These are phyloP conservation scores for Penicillium tannophilum DNA, from an alignment of 495 filamentous ascomycete genomes.

Conservation along the genomic window DNA sequence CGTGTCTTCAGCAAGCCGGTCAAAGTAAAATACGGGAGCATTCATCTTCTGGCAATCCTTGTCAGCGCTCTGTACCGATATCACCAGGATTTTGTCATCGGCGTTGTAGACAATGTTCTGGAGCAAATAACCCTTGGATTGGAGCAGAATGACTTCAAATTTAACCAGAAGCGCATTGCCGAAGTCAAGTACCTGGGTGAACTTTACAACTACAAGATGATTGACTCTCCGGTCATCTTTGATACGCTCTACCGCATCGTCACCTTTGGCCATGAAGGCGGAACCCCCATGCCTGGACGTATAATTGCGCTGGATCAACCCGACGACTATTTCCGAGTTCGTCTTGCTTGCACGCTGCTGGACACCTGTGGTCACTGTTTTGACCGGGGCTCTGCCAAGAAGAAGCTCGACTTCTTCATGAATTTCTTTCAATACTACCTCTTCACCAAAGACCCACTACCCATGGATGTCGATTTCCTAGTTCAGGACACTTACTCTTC, in stretches of 20 bases:
- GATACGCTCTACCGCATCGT: slow-evolving; percentile 93
- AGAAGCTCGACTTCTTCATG: slow-evolving; percentile 98
- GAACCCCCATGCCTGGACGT: slow-evolving; percentile 76
- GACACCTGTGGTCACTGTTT: slow-evolving; percentile 98
- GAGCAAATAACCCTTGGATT: slow-evolving; percentile 88
- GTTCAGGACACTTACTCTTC: slow-evolving; percentile 87
- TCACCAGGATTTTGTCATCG: slow-evolving; percentile 86
- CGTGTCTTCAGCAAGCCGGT: slow-evolving; percentile 94
- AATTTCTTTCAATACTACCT: slow-evolving; percentile 99
- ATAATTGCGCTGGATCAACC: slow-evolving; percentile 77
- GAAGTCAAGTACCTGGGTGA: slow-evolving; percentile 97
- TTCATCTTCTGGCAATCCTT: slow-evolving; percentile 93
- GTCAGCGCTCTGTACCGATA: slow-evolving; percentile 85
- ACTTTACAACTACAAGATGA: slow-evolving; percentile 96
- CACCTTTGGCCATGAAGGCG: slow-evolving; percentile 85
- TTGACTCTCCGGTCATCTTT: slow-evolving; percentile 94
- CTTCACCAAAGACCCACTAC: slow-evolving; percentile 85
- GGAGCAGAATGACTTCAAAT: slow-evolving; percentile 96
- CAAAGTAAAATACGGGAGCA: slow-evolving; percentile 96
- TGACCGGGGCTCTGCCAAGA: slow-evolving; percentile 87
- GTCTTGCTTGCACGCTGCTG: slow-evolving; percentile 82
- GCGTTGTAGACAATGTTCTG: slow-evolving; percentile 84
- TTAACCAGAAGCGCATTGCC: slow-evolving; percentile 92
- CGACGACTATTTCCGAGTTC: slow-evolving; percentile 95
- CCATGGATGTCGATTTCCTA: slow-evolving; percentile 97